phyloP scores from a whole-genome alignment of 2,329 filamentous ascomycete species.

The Aspergillus sp. region DNA sequence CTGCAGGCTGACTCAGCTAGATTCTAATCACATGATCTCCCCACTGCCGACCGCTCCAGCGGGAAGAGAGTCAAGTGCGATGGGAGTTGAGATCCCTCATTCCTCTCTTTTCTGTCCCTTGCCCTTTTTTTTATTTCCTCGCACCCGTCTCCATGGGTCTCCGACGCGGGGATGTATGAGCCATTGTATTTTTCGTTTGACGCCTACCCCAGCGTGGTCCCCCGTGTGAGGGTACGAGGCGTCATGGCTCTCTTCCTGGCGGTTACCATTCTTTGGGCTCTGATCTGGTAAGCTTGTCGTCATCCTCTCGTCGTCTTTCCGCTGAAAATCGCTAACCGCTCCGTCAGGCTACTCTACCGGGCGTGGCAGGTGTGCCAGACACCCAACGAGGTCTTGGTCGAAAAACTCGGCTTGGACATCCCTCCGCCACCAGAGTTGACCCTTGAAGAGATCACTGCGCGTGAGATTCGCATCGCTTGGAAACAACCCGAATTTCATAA shows the following conservation, averaged over 20 bases:
- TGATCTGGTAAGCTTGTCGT: slow-evolving; percentile 43
- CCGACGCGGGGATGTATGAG: slow-evolving; percentile 45
- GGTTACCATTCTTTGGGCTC: slow-evolving; percentile 47
- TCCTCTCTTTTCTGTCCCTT: slow-evolving; percentile 5
- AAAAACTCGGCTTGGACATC: slow-evolving; percentile 89
- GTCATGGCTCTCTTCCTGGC: slow-evolving; percentile 50
- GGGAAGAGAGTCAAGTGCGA: background rate
- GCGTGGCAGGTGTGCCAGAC: slow-evolving; percentile 87
- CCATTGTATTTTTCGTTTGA: slow-evolving; percentile 45
- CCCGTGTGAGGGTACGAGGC: slow-evolving; percentile 46
- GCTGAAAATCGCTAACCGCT: slow-evolving; percentile 1
- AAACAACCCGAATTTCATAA: slow-evolving; percentile 66
- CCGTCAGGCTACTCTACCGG: slow-evolving; percentile 72
- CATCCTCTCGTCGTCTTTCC: background rate
- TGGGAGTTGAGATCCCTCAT: background rate
- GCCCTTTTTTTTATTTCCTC: slow-evolving; percentile 6
- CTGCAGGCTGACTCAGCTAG: slow-evolving; percentile 1
- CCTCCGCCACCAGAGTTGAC: slow-evolving; percentile 86
- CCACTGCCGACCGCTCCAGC: slow-evolving; percentile 9
- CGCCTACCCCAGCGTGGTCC: slow-evolving; percentile 45
- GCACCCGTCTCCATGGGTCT: slow-evolving; percentile 29
- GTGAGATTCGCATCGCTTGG: slow-evolving; percentile 90
- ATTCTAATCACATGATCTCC: slow-evolving; percentile 12
- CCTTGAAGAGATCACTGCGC: slow-evolving; percentile 80
- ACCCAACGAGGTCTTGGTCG: slow-evolving; percentile 85